Percentiles rank a stretch among this genome's conserved stretches.
Evolutionary conservation across 768 basidiomycete species (phyloP).

Genomic region (Leccinum subtestaceum): DNA sequence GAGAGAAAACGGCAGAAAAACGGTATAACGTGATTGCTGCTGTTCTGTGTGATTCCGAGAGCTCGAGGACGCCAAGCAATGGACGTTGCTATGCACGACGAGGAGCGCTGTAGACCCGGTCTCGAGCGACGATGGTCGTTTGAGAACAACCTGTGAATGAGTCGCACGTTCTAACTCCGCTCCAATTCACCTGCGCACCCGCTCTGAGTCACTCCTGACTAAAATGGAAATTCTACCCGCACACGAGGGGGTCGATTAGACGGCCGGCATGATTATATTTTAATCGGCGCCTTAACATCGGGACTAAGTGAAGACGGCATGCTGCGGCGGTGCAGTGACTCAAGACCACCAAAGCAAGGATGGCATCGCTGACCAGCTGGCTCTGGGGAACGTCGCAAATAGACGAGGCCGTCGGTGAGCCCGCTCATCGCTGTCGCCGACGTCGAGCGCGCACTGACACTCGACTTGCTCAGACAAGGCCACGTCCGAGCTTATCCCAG

Average conservation of each 20-base stretch:
- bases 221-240: not conserved
- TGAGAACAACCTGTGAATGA: slow-evolving; percentile 35
- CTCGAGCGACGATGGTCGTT: slow-evolving; percentile 31
- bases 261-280: not conserved
- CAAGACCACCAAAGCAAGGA: slow-evolving; percentile 28
- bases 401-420: slow-evolving; percentile 77
- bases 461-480: slow-evolving; percentile 71
- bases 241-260: not conserved
- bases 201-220: slow-evolving; percentile 23
- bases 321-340: slow-evolving; percentile 17
- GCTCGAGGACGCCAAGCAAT: not conserved
- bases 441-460: slow-evolving; percentile 11
- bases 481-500: slow-evolving; percentile 86
- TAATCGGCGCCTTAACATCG: slow-evolving; percentile 24
- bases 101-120: slow-evolving; percentile 16
- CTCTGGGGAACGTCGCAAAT: slow-evolving; percentile 82
- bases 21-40: slow-evolving; percentile 3
- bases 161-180: slow-evolving; percentile 33
- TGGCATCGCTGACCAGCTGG: slow-evolving; percentile 65
- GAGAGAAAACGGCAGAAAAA: slow-evolving; percentile 13
- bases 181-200: slow-evolving; percentile 23
- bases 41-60: not conserved
- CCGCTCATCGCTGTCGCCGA: not conserved
- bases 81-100: slow-evolving; percentile 11
- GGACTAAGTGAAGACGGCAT: slow-evolving; percentile 14